phyloP scores from a whole-genome alignment of 768 basidiomycete species.

The Hericium erinaceus region DNA sequence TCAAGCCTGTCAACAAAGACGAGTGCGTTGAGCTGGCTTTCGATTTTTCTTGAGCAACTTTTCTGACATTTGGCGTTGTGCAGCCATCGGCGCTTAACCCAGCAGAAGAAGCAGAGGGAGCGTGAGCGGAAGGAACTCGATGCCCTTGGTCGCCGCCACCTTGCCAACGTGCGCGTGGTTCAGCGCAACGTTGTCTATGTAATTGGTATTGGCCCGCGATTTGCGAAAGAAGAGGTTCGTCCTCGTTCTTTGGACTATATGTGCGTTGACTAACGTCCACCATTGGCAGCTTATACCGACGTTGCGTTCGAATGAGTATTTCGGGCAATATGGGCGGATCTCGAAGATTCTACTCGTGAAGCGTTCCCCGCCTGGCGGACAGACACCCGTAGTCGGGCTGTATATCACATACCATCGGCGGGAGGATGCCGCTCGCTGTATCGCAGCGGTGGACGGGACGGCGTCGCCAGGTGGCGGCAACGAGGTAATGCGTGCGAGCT shows the following conservation, averaged over 20 bases:
- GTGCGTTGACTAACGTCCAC: slow-evolving; percentile 10
- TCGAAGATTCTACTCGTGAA: slow-evolving; percentile 91
- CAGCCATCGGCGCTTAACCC: slow-evolving; percentile 90
- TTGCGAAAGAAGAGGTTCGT: slow-evolving; percentile 92
- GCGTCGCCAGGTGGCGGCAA: slow-evolving; percentile 83
- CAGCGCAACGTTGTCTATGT: slow-evolving; percentile 96
- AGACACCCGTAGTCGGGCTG: slow-evolving; percentile 75
- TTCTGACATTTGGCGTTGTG: neutral
- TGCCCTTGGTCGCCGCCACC: slow-evolving; percentile 68
- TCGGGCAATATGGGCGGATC: slow-evolving; percentile 98
- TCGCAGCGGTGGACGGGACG: slow-evolving; percentile 87
- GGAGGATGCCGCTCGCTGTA: slow-evolving; percentile 91
- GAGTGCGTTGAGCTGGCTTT: slow-evolving; percentile 53
- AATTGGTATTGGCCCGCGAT: slow-evolving; percentile 87
- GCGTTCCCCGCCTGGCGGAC: slow-evolving; percentile 66
- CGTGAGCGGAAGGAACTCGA: slow-evolving; percentile 95
- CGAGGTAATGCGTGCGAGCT: slow-evolving; percentile 86
- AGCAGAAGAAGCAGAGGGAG: slow-evolving; percentile 91
- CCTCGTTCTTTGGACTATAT: slow-evolving; percentile 1
- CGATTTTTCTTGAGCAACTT: neutral
- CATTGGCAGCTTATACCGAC: slow-evolving; percentile 71
- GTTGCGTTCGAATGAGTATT: slow-evolving; percentile 90
- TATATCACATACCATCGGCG: slow-evolving; percentile 94
- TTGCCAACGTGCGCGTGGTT: slow-evolving; percentile 92
- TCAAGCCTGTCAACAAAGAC: slow-evolving; percentile 90